Conservation (phyloP, 371 early-diverging fungal genomes). For the Conidiobolus incongruus region DNA sequence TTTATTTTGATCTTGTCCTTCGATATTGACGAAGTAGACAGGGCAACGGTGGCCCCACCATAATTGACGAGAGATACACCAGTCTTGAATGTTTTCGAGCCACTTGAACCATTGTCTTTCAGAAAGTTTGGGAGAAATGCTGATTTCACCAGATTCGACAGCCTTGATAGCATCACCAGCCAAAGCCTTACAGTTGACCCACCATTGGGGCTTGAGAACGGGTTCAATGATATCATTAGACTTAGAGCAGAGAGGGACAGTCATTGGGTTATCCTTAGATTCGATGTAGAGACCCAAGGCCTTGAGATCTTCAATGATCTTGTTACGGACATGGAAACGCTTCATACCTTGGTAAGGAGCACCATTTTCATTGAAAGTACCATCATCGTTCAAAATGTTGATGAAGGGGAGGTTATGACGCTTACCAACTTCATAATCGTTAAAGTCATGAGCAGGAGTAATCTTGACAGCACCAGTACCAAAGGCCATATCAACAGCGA, state of each 20-base stretch:
- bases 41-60: conserved; percentile 99
- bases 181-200: conserved; percentile 85
- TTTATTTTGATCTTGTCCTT: conserved; percentile 29
- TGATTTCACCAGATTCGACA: conserved; percentile 63
- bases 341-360: conserved; percentile 74
- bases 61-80: conserved; percentile 98
- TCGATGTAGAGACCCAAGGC: conserved; percentile 71
- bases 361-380: conserved; percentile 77
- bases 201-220: conserved; percentile 98
- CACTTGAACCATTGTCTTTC: conserved; percentile 93
- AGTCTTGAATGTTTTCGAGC: conserved; percentile 93
- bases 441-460: conserved; percentile 98
- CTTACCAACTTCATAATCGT: conserved; percentile 96
- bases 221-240: conserved; percentile 97
- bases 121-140: conserved; percentile 75
- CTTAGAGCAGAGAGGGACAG: conserved; percentile 82
- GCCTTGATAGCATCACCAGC: conserved; percentile 74
- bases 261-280: conserved; percentile 80
- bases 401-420: conserved; percentile 84
- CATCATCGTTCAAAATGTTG: conserved; percentile 91
- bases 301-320: conserved; percentile 72
- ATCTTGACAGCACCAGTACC: conserved; percentile 99
- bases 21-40: conserved; percentile 81
- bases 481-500: conserved; percentile 84
- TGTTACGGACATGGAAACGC: conserved; percentile 91